Conservation (phyloP, 2,329 filamentous ascomycete species). For the Zarea fungicola region DNA sequence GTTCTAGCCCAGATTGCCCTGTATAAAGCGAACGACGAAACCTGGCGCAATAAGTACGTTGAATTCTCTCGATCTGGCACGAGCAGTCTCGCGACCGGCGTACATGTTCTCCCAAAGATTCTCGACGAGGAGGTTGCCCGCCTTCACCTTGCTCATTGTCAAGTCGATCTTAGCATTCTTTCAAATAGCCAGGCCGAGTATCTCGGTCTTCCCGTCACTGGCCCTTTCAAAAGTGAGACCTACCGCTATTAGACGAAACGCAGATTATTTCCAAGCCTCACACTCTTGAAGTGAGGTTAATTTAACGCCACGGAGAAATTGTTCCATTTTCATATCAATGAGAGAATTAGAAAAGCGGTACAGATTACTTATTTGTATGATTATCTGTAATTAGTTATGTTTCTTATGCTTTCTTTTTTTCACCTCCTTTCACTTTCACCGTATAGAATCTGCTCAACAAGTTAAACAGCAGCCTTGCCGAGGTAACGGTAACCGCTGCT, state of each 20-base stretch:
- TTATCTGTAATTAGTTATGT: too few relatives aligned
- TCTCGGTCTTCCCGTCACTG: conserved; percentile 77
- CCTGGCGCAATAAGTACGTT: conserved; percentile 87
- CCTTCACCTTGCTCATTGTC: conserved; percentile 89
- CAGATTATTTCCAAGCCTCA: too few relatives aligned
- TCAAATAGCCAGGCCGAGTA: conserved; percentile 88
- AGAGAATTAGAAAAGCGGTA: too few relatives aligned
- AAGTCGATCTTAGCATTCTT: conserved; percentile 87
- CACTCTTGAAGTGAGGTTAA: too few relatives aligned
- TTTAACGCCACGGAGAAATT: too few relatives aligned
- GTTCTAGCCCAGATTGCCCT: conserved; percentile 98
- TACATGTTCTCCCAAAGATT: conserved; percentile 97
- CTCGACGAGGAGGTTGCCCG: conserved; percentile 97
- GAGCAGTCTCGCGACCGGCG: conserved; percentile 82
- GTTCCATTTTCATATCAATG: too few relatives aligned
- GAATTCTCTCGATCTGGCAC: conserved; percentile 92
- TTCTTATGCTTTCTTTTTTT: too few relatives aligned
- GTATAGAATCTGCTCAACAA: too few relatives aligned
- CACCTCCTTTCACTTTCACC: too few relatives aligned
- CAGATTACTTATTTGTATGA: too few relatives aligned
- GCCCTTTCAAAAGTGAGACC: conserved; percentile 94
- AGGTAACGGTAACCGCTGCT: too few relatives aligned
- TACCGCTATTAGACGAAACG: conserved; percentile 40
- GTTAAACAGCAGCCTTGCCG: too few relatives aligned
- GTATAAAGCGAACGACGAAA: conserved; percentile 85